Percentiles rank a stretch among this genome's conserved stretches.
These are phyloP conservation scores for Ophiostoma pallidulum DNA, from an alignment of 2,329 filamentous ascomycete species.

Conservation along the genomic window DNA sequence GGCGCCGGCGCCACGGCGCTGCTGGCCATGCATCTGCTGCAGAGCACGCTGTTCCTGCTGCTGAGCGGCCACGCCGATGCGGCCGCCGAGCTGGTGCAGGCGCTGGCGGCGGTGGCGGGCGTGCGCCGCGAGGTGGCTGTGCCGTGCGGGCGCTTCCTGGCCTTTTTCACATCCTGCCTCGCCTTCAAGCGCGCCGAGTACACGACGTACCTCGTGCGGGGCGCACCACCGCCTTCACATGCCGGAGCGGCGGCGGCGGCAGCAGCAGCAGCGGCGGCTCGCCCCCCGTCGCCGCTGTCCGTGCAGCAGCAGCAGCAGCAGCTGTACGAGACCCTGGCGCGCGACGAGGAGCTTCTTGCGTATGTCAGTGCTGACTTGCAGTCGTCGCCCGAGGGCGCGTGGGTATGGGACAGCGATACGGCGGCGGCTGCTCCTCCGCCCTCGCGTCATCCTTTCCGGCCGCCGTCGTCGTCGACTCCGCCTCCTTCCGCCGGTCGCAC, in stretches of 20 bases:
- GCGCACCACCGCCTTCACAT: conserved; percentile 22
- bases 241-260: conserved; percentile 6
- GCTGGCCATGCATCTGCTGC: conserved; percentile 77
- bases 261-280: too few relatives aligned
- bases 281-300: conserved; percentile 14
- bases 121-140: conserved; percentile 47
- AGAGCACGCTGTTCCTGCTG: conserved; percentile 71
- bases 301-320: too few relatives aligned
- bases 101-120: conserved; percentile 56
- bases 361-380: conserved; percentile 85
- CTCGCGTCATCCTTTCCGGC: conserved; percentile 14
- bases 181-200: conserved; percentile 39
- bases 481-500: too few relatives aligned
- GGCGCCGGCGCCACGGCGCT: conserved; percentile 55
- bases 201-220: conserved; percentile 26
- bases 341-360: conserved; percentile 79
- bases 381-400: conserved; percentile 63
- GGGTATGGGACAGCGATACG: conserved; percentile 64
- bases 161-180: conserved; percentile 68
- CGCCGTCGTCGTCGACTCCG: conserved; percentile 8
- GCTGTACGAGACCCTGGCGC: conserved; percentile 31
- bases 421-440: conserved; percentile 29
- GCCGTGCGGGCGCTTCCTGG: conserved; percentile 70
- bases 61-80: conserved; percentile 63
- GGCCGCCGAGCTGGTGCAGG: conserved; percentile 63